These are phyloP conservation scores for Mediolabrus comicus DNA, from an alignment of 108 stramenopile species.

Conservation along the genomic window DNA sequence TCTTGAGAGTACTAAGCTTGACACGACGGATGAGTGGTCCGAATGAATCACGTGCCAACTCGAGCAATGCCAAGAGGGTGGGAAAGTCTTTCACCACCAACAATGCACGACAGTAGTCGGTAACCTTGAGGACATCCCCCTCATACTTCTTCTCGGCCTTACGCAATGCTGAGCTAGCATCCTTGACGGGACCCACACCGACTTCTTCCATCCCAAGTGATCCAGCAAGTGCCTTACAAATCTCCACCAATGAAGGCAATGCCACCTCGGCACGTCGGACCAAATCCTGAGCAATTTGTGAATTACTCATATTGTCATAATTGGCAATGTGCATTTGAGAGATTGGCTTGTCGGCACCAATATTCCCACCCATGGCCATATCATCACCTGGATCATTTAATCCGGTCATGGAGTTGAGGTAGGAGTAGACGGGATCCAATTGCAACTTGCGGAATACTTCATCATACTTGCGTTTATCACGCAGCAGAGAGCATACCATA, in stretches of 20 bases:
- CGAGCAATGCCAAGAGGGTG: slow-evolving; percentile 76
- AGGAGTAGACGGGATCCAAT: slow-evolving; percentile 83
- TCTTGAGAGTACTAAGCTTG: slow-evolving; percentile 74
- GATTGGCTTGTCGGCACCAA: slow-evolving; percentile 67
- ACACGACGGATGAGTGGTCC: slow-evolving; percentile 85
- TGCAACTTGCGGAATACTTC: slow-evolving; percentile 79
- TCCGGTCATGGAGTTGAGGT: slow-evolving; percentile 79
- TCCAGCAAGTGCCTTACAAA: slow-evolving; percentile 86
- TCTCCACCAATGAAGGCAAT: slow-evolving; percentile 72
- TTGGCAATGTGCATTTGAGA: slow-evolving; percentile 60
- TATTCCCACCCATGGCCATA: slow-evolving; percentile 56
- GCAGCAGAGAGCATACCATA: slow-evolving; percentile 76
- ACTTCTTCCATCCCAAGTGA: slow-evolving; percentile 84
- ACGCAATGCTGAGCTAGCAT: slow-evolving; percentile 64
- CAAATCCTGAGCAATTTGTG: slow-evolving; percentile 62
- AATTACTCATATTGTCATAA: slow-evolving; percentile 60
- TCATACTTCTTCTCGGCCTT: slow-evolving; percentile 87
- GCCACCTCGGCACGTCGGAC: slow-evolving; percentile 64
- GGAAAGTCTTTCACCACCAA: slow-evolving; percentile 86
- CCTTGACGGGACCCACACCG: slow-evolving; percentile 82
- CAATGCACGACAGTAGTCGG: slow-evolving; percentile 80
- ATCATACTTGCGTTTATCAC: slow-evolving; percentile 80
- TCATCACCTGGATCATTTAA: slow-evolving; percentile 78
- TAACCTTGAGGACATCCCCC: slow-evolving; percentile 82
- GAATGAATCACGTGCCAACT: slow-evolving; percentile 81